phyloP scores from a whole-genome alignment of 129 eudicot species.

The Glebionis coronaria region DNA sequence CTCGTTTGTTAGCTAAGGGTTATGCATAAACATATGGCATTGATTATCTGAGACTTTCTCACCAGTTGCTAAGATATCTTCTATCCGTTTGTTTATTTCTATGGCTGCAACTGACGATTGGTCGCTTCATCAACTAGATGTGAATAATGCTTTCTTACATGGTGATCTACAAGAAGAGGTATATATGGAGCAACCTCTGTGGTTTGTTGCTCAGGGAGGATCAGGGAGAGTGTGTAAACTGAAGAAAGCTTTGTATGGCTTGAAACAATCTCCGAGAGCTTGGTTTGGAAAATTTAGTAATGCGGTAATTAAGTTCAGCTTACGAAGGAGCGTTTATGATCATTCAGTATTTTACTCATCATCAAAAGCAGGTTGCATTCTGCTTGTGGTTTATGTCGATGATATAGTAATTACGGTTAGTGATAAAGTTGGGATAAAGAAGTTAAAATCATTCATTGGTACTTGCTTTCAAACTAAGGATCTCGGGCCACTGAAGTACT shows the following conservation, averaged over 20 bases:
- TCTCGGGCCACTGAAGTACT: background rate
- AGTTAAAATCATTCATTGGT: background rate
- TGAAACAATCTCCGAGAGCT: background rate
- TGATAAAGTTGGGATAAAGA: background rate
- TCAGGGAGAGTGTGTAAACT: background rate
- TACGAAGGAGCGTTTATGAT: background rate
- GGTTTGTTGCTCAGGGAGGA: conserved; percentile 1
- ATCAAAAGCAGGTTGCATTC: background rate
- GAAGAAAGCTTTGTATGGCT: background rate
- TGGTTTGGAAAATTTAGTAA: background rate
- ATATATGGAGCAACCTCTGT: conserved; percentile 9
- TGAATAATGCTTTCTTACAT: conserved; percentile 4
- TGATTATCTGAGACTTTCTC: background rate
- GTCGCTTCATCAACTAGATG: background rate
- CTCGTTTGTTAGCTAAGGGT: background rate
- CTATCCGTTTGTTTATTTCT: background rate
- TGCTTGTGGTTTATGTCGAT: conserved; percentile 3
- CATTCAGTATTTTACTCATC: background rate
- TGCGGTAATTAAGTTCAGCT: background rate
- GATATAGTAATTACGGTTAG: background rate
- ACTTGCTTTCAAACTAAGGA: background rate
- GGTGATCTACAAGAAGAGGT: conserved; percentile 1
- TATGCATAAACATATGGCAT: background rate
- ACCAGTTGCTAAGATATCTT: background rate
- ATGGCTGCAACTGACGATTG: background rate